Conservation (phyloP, 495 filamentous ascomycete species). For the Acidomyces sp. region DNA sequence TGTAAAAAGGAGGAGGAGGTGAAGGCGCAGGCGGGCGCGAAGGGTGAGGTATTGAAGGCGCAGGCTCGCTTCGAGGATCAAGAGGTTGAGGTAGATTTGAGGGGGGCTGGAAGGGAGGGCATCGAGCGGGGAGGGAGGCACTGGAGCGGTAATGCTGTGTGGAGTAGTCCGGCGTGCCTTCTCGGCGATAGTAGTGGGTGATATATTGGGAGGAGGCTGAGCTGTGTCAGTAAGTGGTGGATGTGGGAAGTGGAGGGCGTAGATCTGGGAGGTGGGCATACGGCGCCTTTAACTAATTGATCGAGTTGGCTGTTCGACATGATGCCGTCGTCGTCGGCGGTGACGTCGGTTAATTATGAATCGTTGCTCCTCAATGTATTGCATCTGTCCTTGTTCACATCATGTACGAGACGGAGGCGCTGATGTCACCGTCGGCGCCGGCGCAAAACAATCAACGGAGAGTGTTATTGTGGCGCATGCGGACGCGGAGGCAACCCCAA, state of each 20-base stretch:
- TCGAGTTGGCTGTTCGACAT: conserved; percentile 58
- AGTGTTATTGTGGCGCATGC: no score
- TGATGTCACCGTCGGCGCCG: no score
- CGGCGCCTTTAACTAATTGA: conserved; percentile 74
- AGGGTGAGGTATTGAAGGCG: conserved; percentile 85
- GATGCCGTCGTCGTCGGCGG: no score
- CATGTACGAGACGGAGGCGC: no score
- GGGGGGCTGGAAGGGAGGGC: conserved; percentile 76
- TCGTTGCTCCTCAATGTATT: no score
- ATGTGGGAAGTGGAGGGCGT: conserved; percentile 14
- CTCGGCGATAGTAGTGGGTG: conserved; percentile 25
- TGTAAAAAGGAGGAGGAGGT: conserved; percentile 83
- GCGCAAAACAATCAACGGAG: no score
- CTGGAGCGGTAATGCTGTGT: conserved; percentile 20
- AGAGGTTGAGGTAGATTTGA: conserved; percentile 97
- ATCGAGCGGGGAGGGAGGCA: conserved; percentile 44
- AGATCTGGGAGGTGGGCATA: conserved; percentile 27
- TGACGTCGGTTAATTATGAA: no score
- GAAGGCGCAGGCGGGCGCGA: conserved; percentile 75
- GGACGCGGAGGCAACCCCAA: no score
- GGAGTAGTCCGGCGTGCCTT: conserved; percentile 13
- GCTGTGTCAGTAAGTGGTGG: conserved; percentile 29
- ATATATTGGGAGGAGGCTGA: conserved; percentile 25
- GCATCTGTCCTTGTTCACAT: no score
- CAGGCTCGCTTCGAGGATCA: conserved; percentile 90